phyloP scores from a whole-genome alignment of 805 yeast genomes.

The Lachancea quebecensis region DNA sequence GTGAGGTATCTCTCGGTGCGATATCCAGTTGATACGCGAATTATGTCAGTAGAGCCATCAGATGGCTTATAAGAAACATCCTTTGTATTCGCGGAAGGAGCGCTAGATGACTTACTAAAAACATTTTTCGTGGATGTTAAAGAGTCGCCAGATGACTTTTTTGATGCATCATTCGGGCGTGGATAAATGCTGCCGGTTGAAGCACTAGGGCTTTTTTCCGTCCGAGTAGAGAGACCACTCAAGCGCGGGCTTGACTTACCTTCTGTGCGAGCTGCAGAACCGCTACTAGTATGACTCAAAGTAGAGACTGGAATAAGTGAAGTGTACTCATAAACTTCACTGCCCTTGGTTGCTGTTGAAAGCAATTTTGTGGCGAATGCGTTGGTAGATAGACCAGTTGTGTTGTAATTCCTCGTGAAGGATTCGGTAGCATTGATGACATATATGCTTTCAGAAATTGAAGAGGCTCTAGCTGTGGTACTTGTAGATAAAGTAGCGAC shows the following conservation, averaged over 20 bases:
- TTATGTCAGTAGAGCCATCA: too few species aligned
- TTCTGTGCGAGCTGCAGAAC: background rate
- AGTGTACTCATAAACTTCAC: background rate
- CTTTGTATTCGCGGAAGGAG: too few species aligned
- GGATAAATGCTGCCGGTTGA: too few species aligned
- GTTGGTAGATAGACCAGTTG: background rate
- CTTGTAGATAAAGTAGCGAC: constrained; percentile 9
- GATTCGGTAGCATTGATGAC: background rate
- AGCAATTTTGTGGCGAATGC: background rate
- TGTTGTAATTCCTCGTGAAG: background rate
- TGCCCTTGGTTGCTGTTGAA: background rate
- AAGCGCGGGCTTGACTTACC: background rate
- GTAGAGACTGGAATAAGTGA: background rate
- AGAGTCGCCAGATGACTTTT: background rate
- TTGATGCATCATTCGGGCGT: too few species aligned
- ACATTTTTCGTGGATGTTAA: background rate
- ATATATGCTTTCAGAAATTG: background rate
- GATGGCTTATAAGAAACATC: too few species aligned
- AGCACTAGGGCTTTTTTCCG: too few species aligned
- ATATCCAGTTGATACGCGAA: too few species aligned
- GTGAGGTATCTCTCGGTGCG: background rate
- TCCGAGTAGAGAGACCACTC: too few species aligned
- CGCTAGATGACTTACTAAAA: background rate
- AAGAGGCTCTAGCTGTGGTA: background rate
- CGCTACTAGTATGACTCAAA: background rate